Conservation (phyloP, 1,284 basidiomycete species). For the Wolfiporia cocos region DNA sequence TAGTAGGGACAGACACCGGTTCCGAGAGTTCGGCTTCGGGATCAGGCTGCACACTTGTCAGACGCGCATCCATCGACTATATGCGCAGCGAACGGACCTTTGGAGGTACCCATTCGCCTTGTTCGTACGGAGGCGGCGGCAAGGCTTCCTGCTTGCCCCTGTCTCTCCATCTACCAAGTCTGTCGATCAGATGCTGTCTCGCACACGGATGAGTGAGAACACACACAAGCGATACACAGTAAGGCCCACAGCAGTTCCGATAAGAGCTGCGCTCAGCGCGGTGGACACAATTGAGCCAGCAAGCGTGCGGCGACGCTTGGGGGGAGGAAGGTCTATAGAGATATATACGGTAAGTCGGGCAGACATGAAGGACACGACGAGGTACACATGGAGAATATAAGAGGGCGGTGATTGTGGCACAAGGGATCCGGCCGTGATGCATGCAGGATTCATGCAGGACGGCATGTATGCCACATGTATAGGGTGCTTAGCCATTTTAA, state of each 20-base stretch:
- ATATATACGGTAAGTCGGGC: slow-evolving; percentile 32
- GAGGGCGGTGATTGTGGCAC: background rate
- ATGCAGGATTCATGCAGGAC: no score
- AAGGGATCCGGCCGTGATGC: background rate
- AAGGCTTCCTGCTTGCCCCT: slow-evolving; percentile 48
- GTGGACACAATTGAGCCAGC: slow-evolving; percentile 75
- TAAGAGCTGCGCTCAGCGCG: slow-evolving; percentile 73
- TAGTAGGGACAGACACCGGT: slow-evolving; percentile 10
- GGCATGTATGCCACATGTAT: no score
- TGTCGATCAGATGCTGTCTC: slow-evolving; percentile 5
- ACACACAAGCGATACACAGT: slow-evolving; percentile 79
- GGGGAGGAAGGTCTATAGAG: slow-evolving; percentile 46
- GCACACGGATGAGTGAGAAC: background rate
- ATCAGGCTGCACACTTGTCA: slow-evolving; percentile 7
- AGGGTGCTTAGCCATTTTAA: no score
- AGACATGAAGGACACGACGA: slow-evolving; percentile 25
- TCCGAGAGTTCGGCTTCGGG: slow-evolving; percentile 6
- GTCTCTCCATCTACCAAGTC: slow-evolving; percentile 51
- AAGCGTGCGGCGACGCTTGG: slow-evolving; percentile 59
- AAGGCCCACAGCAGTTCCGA: slow-evolving; percentile 76
- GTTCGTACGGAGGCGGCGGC: slow-evolving; percentile 60
- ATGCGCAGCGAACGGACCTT: slow-evolving; percentile 16
- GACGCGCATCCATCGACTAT: background rate
- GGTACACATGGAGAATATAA: slow-evolving; percentile 14
- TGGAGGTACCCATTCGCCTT: slow-evolving; percentile 47